Percentiles rank a stretch among this genome's conserved stretches.
phyloP scores from a whole-genome alignment of 768 basidiomycete genomes.

The Boletus huronensis region DNA sequence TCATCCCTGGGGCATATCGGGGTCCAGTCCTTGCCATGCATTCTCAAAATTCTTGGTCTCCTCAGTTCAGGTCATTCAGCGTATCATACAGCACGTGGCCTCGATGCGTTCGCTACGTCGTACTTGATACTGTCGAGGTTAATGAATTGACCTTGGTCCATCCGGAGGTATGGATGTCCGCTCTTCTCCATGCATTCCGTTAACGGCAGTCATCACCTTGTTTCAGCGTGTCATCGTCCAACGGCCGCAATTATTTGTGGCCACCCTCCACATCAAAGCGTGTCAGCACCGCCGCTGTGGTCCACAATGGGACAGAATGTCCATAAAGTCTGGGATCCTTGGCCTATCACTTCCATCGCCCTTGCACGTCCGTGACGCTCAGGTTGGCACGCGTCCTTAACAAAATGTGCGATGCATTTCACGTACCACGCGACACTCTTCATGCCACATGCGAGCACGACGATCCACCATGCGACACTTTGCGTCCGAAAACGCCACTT shows the following conservation, averaged over 20 bases:
- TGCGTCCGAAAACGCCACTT: slow-evolving; percentile 1
- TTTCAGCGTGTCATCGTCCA: background rate
- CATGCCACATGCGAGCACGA: background rate
- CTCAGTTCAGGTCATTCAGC: too few species aligned
- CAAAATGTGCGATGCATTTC: background rate
- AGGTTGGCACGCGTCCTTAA: background rate
- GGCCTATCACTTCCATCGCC: background rate
- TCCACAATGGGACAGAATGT: slow-evolving; percentile 4
- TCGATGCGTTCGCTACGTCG: background rate
- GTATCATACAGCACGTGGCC: background rate
- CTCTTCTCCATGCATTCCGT: background rate
- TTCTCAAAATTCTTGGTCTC: too few species aligned
- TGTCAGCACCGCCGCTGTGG: background rate
- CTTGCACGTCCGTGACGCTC: background rate
- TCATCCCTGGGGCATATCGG: too few species aligned
- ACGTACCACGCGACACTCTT: background rate
- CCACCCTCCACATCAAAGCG: slow-evolving; percentile 7
- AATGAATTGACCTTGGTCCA: background rate
- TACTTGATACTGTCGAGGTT: background rate
- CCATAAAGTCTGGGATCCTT: slow-evolving; percentile 2
- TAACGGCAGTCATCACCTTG: background rate
- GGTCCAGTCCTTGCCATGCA: too few species aligned
- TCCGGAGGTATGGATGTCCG: background rate
- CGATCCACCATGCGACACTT: background rate
- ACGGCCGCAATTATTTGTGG: background rate